These are phyloP conservation scores for Aspergillus aculeatus DNA, from an alignment of 2,329 filamentous ascomycete genomes.

Conservation along the genomic window DNA sequence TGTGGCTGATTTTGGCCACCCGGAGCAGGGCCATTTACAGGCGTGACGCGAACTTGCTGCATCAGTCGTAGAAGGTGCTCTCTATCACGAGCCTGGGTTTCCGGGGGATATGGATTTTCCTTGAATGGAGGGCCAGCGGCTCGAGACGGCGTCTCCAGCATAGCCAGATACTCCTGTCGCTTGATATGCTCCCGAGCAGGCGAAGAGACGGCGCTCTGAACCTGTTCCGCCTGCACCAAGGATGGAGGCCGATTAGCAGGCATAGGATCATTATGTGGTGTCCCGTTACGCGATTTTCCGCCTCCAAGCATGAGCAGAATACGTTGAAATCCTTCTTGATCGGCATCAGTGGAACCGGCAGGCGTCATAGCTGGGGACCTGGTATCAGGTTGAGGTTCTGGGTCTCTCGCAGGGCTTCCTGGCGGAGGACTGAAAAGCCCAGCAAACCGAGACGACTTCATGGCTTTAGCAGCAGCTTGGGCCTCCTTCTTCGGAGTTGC, in stretches of 20 bases:
- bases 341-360: slow-evolving; percentile 56
- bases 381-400: slow-evolving; percentile 25
- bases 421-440: slow-evolving; percentile 67
- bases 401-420: slow-evolving; percentile 52
- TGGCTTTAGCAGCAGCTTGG: slow-evolving; percentile 2
- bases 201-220: slow-evolving; percentile 30
- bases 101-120: slow-evolving; percentile 33
- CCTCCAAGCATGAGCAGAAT: slow-evolving; percentile 77
- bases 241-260: slow-evolving; percentile 32
- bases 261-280: slow-evolving; percentile 42
- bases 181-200: slow-evolving; percentile 31
- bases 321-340: slow-evolving; percentile 82
- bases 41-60: slow-evolving; percentile 54
- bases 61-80: slow-evolving; percentile 85
- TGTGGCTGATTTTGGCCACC: slow-evolving; percentile 30
- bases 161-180: slow-evolving; percentile 33
- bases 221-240: slow-evolving; percentile 32
- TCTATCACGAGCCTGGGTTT: slow-evolving; percentile 59
- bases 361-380: slow-evolving; percentile 24
- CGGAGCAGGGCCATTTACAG: slow-evolving; percentile 24
- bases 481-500: slow-evolving; percentile 46
- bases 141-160: slow-evolving; percentile 25
- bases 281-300: slow-evolving; percentile 45
- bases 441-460: slow-evolving; percentile 79
- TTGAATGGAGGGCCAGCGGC: slow-evolving; percentile 25